A percentile compares a stretch with the other conserved stretches of the same genome.
Conservation (phyloP, 2,329 filamentous ascomycete genomes). For the Cladosporium sp. region DNA sequence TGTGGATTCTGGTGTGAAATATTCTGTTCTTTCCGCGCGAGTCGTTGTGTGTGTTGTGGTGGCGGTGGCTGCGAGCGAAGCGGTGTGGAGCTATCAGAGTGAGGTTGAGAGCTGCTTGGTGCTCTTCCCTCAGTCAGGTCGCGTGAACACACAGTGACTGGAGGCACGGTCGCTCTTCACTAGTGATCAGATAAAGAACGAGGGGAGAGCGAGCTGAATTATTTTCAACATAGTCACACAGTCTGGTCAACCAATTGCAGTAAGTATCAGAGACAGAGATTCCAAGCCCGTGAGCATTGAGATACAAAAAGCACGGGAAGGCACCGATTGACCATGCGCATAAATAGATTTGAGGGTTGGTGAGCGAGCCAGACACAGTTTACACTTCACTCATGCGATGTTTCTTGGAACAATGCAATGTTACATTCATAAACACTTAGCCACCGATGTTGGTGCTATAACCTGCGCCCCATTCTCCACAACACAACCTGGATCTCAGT, state of each 20-base stretch:
- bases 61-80: slow-evolving; percentile 6
- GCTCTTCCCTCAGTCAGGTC: background rate
- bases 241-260: background rate
- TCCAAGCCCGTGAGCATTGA: background rate
- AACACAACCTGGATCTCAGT: background rate
- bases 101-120: slow-evolving; percentile 1
- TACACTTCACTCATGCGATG: background rate
- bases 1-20: background rate
- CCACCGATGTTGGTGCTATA: background rate
- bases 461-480: background rate
- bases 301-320: no score
- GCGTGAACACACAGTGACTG: background rate
- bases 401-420: background rate
- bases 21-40: background rate
- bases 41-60: slow-evolving; percentile 16
- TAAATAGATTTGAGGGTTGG: background rate
- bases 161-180: background rate
- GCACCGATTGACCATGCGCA: background rate
- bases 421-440: background rate
- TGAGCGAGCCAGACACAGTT: background rate
- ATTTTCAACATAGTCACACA: background rate
- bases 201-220: background rate
- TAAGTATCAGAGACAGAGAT: background rate
- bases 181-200: background rate
- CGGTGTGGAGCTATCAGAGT: slow-evolving; percentile 1